Evolutionary conservation across 2,329 filamentous ascomycete species (phyloP).

Genomic region (Xylaria sp.): DNA sequence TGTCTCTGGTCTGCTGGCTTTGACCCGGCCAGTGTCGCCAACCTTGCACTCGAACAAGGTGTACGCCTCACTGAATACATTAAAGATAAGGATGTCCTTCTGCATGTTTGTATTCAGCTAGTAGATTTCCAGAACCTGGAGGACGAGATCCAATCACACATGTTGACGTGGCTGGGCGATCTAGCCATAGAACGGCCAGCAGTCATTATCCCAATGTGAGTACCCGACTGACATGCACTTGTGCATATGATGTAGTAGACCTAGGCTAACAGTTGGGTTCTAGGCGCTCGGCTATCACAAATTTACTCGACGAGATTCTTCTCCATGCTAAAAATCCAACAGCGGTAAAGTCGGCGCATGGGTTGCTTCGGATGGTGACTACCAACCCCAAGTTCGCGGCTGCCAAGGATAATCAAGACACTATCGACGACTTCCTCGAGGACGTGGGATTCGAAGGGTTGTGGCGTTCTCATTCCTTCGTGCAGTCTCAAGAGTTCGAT

Average conservation of each 20-base stretch:
- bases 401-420: slow-evolving; percentile 53
- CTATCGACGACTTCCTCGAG: slow-evolving; percentile 60
- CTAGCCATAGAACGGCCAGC: slow-evolving; percentile 60
- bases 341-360: slow-evolving; percentile 66
- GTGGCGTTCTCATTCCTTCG: slow-evolving; percentile 62
- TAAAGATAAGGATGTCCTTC: slow-evolving; percentile 65
- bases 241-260: background rate
- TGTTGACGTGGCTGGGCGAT: slow-evolving; percentile 64
- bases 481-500: slow-evolving; percentile 55
- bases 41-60: slow-evolving; percentile 47
- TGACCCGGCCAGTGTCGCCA: slow-evolving; percentile 50
- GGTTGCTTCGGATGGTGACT: slow-evolving; percentile 63
- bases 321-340: slow-evolving; percentile 66
- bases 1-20: slow-evolving; percentile 66
- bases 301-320: slow-evolving; percentile 66
- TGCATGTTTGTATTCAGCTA: slow-evolving; percentile 67
- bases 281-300: slow-evolving; percentile 62
- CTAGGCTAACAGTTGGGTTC: slow-evolving; percentile 27
- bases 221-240: slow-evolving; percentile 19
- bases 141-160: slow-evolving; percentile 64
- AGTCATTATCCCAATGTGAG: slow-evolving; percentile 65
- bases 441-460: slow-evolving; percentile 68
- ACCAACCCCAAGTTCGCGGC: slow-evolving; percentile 57
- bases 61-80: slow-evolving; percentile 53
- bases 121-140: slow-evolving; percentile 71